phyloP scores from a whole-genome alignment of 306 rosid genomes.

The Vigna nakashimae region DNA sequence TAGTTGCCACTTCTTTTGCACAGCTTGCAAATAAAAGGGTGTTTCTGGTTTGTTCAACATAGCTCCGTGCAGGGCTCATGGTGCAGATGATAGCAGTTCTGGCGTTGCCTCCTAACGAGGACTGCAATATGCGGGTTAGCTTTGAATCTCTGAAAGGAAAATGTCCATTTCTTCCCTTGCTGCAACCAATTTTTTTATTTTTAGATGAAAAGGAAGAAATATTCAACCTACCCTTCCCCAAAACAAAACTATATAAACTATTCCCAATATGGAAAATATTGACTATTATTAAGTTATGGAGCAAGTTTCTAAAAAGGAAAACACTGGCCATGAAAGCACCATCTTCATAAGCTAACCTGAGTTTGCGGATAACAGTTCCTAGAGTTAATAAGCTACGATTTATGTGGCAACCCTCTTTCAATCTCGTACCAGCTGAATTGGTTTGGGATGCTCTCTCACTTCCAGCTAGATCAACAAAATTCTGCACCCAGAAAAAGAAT shows the following conservation, averaged over 20 bases:
- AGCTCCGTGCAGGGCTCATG: conserved; percentile 94
- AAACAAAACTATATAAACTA: background rate
- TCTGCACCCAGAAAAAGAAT: conserved; percentile 53
- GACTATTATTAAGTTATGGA: background rate
- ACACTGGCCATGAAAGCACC: background rate
- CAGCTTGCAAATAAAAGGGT: conserved; percentile 99
- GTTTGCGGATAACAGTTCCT: conserved; percentile 98
- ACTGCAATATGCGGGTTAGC: conserved; percentile 96
- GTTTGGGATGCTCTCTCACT: conserved; percentile 99
- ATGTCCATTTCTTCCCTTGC: conserved; percentile 97
- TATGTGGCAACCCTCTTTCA: conserved; percentile 99
- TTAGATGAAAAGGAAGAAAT: conserved; percentile 24
- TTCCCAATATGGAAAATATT: conserved; percentile 1
- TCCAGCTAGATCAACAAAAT: conserved; percentile 97
- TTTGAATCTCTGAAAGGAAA: conserved; percentile 98
- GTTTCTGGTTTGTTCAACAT: conserved; percentile 93
- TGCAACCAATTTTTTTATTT: conserved; percentile 56
- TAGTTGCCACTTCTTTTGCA: conserved; percentile 92
- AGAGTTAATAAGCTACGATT: conserved; percentile 95
- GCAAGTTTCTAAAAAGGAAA: conserved; percentile 22
- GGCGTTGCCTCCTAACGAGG: conserved; percentile 98
- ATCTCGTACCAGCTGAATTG: conserved; percentile 87
- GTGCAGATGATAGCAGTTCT: conserved; percentile 97
- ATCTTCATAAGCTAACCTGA: conserved; percentile 68
- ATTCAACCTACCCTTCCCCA: background rate